A percentile compares a stretch with the other conserved stretches of the same genome.
Conservation (phyloP, 495 filamentous ascomycete genomes). For the Talaromyces proteolyticus region DNA sequence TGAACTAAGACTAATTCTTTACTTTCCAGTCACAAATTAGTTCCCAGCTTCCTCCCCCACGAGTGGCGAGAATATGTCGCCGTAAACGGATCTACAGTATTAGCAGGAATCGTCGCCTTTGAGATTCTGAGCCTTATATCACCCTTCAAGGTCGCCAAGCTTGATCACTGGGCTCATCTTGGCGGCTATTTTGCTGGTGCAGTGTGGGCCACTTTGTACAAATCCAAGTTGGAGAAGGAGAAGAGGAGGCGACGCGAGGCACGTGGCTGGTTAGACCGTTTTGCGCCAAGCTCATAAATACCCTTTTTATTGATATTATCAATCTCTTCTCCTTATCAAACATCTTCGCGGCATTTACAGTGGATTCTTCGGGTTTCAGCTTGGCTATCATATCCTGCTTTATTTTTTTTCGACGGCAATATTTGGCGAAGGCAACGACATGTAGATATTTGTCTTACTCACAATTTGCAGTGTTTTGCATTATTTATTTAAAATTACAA, state of each 20-base stretch:
- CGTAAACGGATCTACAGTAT: slow-evolving; percentile 28
- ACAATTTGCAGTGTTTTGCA: no score
- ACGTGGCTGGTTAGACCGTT: neutral
- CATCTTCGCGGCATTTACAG: no score
- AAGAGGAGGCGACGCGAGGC: slow-evolving; percentile 9
- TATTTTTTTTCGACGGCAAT: no score
- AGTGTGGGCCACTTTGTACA: slow-evolving; percentile 23
- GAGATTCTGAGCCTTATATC: slow-evolving; percentile 31
- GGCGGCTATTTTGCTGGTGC: slow-evolving; percentile 55
- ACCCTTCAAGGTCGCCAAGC: slow-evolving; percentile 19
- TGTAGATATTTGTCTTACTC: no score
- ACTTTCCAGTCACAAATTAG: slow-evolving; percentile 31
- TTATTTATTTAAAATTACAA: no score
- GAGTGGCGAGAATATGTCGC: slow-evolving; percentile 27
- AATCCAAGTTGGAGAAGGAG: slow-evolving; percentile 14
- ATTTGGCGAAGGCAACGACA: no score
- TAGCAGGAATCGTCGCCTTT: slow-evolving; percentile 28
- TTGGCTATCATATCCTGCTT: no score
- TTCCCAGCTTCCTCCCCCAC: slow-evolving; percentile 33
- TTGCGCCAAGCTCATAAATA: neutral
- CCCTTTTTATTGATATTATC: neutral
- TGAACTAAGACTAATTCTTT: neutral
- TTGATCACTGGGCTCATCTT: slow-evolving; percentile 72
- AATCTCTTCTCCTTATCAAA: no score
- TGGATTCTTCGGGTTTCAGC: no score